Base-by-base conservation (phyloP, 306 rosid genomes). In the Inga laurina region DNA sequence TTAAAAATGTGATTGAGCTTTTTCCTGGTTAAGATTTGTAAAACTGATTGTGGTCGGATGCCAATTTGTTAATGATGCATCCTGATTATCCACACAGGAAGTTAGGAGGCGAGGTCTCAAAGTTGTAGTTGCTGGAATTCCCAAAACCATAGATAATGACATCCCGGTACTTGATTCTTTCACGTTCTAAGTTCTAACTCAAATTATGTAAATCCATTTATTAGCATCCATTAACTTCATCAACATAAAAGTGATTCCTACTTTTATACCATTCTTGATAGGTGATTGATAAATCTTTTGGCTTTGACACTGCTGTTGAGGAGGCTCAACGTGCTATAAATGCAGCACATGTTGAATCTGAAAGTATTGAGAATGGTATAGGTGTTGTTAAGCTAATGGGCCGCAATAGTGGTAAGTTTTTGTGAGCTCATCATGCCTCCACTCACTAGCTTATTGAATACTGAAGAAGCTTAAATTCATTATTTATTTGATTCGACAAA, bases 321-420 rank as follows among this genome's bases (percentile, higher is more conserved):
- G 99, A 96, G 92, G 99, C 99, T 66, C 99, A 96, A 82, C 97
- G 99, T 72, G 99, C 99, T 10, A 96, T 96, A 56, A 96, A 96
- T 81, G 99, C 99, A 48, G 99, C 97, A 62, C 99, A 94, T 82
- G 99, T 96, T 78, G 99, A 96, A 88, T 84, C 98, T 67, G 90
- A 81, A 82, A 96, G 99, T 81, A 32, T 91, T 82, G 99, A 96
- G 87, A 96, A 94, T 87, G 91, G 99, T 79, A 89, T 96, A 70
- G 99, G 98, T 68, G 88, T 96, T 76, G 98, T 96, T 81, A 96
- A 96, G 91, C 73, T 96, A 82, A 96, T 96, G 99, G 99, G 99
- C 59, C 93, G 97, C 76, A 85, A 92, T 81, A 89, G 98, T 24
- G 99, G 99, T 96, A 85, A 86, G 94, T 79, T 81, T 79, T 67